Conservation (phyloP, 441 rosid genomes). For the Kokia cookei region DNA sequence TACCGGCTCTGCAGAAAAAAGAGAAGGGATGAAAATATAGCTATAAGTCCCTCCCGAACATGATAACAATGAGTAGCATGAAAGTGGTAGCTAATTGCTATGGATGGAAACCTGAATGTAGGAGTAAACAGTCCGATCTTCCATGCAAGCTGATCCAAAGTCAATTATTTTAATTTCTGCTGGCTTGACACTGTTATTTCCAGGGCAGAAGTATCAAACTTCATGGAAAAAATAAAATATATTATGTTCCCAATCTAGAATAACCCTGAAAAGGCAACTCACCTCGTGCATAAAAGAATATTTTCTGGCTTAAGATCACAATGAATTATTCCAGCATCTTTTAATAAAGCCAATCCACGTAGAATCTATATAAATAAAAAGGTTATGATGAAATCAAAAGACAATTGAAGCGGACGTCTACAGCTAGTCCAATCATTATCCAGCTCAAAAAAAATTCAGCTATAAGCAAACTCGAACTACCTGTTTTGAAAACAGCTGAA, state of each 20-base stretch:
- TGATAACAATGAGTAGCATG: constrained; percentile 7
- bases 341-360: constrained; percentile 80
- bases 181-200: constrained; percentile 71
- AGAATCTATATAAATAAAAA: constrained; percentile 54
- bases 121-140: constrained; percentile 96
- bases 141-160: constrained; percentile 99
- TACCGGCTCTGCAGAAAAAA: constrained; percentile 89
- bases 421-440: constrained; percentile 5
- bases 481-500: constrained; percentile 97
- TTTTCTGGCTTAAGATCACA: constrained; percentile 99
- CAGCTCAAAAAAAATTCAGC: neutral
- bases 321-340: constrained; percentile 97
- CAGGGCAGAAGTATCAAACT: constrained; percentile 30
- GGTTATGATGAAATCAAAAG: constrained; percentile 1
- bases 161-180: constrained; percentile 96
- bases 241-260: constrained; percentile 8
- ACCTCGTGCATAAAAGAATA: constrained; percentile 96
- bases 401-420: neutral
- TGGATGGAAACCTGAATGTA: constrained; percentile 80
- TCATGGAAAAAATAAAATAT: constrained; percentile 10
- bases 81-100: neutral
- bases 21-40: neutral
- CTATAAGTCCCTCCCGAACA: constrained; percentile 8
- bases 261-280: constrained; percentile 20
- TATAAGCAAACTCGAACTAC: constrained; percentile 30